phyloP scores from a whole-genome alignment of 1,284 basidiomycete species.

The Ceratobasidium sp. region DNA sequence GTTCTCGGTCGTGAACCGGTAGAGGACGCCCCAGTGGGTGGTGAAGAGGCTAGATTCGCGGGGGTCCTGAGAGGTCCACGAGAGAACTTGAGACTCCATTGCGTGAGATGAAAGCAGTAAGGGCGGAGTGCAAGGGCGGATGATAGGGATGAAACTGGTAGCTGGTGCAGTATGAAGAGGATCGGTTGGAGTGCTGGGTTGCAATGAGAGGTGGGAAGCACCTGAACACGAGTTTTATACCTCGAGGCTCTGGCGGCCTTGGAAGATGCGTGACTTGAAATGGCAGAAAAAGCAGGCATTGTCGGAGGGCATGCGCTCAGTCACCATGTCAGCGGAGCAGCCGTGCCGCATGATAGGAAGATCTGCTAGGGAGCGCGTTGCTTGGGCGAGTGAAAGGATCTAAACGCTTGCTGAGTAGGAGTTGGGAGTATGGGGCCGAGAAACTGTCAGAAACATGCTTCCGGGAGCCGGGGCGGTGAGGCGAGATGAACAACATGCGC shows the following conservation, averaged over 20 bases:
- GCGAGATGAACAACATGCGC: slow-evolving; percentile 45
- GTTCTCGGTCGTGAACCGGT: slow-evolving; percentile 71
- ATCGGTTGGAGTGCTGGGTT: slow-evolving; percentile 46
- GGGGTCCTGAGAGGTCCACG: slow-evolving; percentile 86
- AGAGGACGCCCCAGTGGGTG: slow-evolving; percentile 75
- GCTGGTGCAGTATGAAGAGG: slow-evolving; percentile 41
- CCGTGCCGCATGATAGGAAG: slow-evolving; percentile 47
- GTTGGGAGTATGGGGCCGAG: slow-evolving; percentile 42
- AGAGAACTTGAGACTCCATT: slow-evolving; percentile 63
- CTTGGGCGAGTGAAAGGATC: slow-evolving; percentile 46
- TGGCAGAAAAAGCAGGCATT: slow-evolving; percentile 45
- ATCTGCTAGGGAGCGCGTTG: slow-evolving; percentile 46
- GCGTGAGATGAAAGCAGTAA: slow-evolving; percentile 43
- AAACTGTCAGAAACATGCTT: slow-evolving; percentile 45
- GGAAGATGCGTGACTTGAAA: slow-evolving; percentile 38
- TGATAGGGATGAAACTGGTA: slow-evolving; percentile 45
- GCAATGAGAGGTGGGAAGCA: slow-evolving; percentile 46
- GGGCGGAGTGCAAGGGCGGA: slow-evolving; percentile 41
- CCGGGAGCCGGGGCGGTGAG: slow-evolving; percentile 44
- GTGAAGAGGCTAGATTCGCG: slow-evolving; percentile 84
- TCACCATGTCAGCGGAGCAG: slow-evolving; percentile 46
- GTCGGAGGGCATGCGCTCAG: slow-evolving; percentile 45
- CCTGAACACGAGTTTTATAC: slow-evolving; percentile 45
- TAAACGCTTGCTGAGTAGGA: slow-evolving; percentile 38
- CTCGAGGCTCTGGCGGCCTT: slow-evolving; percentile 42